Base-by-base conservation (phyloP, 2,329 filamentous ascomycete species). In the Nemania serpens region DNA sequence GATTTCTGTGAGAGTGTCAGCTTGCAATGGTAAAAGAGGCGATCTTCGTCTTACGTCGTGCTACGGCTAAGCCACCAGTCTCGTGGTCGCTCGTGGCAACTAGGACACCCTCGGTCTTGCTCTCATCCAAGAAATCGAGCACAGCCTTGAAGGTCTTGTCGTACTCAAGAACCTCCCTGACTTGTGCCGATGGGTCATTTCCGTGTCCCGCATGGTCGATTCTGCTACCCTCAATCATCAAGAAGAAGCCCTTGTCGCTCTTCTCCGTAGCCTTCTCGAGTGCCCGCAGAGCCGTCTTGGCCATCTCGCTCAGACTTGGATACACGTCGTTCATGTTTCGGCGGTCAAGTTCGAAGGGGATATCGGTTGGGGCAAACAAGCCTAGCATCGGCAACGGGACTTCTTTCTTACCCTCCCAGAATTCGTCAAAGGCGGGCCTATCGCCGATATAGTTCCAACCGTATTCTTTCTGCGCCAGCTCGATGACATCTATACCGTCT, bases 161-260 rank as follows among this genome's bases (percentile, higher is more conserved):
- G 70, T 96, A 99, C 53, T 93, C 94, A n/a, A 98, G 81, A 0
- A 99, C 94, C 76, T 99, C 95, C 68, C 91, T 88, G 11, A 94
- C 91, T 71, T 95, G 91, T 0, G 91, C 90, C 10, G 89, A 91
- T 0, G 91, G 91, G 69, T 95, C 91, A 69, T 95, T 95, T 65
- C 84, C 85, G 73, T 95, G 91, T 6, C 93, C 95, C 3, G 95
- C 94, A 74, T 99, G 95, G 71, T 99, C 95, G 70, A 99, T 98
- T 43, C 95, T 85, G 70, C 91, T 96, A 4, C 93, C 95, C 76
- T 99, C 95, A 63, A 99, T 96, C 94, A 99, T 97, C 69, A 99
- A 81, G 78, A 99, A 99, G 81, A 98, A 99, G 4, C 95, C 95
- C 76, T 96, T 88, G 43, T 98, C 92, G 64, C 86, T 92, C 71